Evolutionary conservation across 2,329 filamentous ascomycete species (phyloP).

Genomic region (Penicillium concentricum): DNA sequence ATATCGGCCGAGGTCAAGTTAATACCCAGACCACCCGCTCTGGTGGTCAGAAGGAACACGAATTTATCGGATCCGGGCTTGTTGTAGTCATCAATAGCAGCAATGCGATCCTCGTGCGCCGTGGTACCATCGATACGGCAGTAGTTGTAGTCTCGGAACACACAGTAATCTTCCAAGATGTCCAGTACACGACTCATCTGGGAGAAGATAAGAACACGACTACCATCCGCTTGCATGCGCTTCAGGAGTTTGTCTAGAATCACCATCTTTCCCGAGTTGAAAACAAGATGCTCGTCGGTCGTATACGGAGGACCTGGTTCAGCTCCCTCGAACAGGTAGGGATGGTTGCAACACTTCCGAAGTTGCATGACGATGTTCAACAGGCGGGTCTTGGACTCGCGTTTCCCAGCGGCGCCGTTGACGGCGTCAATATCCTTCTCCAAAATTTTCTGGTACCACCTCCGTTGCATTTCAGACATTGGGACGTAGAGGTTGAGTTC

Average conservation of each 20-base stretch:
- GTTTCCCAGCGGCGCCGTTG: constrained; percentile 92
- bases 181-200: constrained; percentile 98
- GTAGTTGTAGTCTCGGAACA: constrained; percentile 92
- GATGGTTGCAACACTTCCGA: constrained; percentile 97
- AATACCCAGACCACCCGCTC: constrained; percentile 93
- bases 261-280: constrained; percentile 95
- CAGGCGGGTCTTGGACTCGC: constrained; percentile 93
- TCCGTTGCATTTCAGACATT: constrained; percentile 99
- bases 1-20: constrained; percentile 95
- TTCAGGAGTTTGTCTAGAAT: constrained; percentile 89
- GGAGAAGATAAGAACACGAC: constrained; percentile 96
- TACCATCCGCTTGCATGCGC: constrained; percentile 80
- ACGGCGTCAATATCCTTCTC: constrained; percentile 99
- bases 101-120: constrained; percentile 95
- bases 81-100: constrained; percentile 98
- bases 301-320: constrained; percentile 97
- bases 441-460: constrained; percentile 98
- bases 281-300: constrained; percentile 91
- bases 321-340: constrained; percentile 95
- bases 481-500: constrained; percentile 96
- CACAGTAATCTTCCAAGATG: constrained; percentile 96
- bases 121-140: constrained; percentile 97
- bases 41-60: constrained; percentile 89
- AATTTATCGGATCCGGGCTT: constrained; percentile 94
- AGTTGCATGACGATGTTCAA: constrained; percentile 99